Conservation (phyloP, 257 asterid species). For the Hygrophila difformis region DNA sequence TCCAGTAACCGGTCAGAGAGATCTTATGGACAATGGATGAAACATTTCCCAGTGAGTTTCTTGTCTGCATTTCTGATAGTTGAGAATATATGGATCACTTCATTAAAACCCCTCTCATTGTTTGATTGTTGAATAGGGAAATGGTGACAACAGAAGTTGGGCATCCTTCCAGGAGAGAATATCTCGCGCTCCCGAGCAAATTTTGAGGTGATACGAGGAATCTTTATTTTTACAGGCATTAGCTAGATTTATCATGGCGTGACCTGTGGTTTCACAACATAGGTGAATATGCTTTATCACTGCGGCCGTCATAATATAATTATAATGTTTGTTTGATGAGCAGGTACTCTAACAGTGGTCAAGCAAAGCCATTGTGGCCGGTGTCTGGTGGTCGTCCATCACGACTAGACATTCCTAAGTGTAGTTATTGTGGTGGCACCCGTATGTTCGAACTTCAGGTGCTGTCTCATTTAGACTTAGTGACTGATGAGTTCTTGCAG, state of each 20-base stretch:
- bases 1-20: slow-evolving; percentile 41
- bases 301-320: background rate
- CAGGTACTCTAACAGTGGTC: slow-evolving; percentile 61
- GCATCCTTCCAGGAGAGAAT: slow-evolving; percentile 80
- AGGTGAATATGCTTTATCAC: background rate
- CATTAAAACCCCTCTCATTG: background rate
- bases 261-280: background rate
- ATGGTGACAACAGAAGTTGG: slow-evolving; percentile 65
- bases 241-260: background rate
- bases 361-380: slow-evolving; percentile 88
- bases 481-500: too few relatives aligned
- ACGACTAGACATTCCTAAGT: slow-evolving; percentile 52
- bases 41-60: slow-evolving; percentile 27
- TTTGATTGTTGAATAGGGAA: slow-evolving; percentile 36
- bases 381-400: slow-evolving; percentile 68
- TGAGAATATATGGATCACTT: background rate
- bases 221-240: slow-evolving; percentile 8
- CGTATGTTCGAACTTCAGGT: slow-evolving; percentile 90
- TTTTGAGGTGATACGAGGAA: slow-evolving; percentile 54
- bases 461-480: background rate
- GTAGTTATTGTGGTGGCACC: slow-evolving; percentile 57
- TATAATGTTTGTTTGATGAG: slow-evolving; percentile 14
- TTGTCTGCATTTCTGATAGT: slow-evolving; percentile 1
- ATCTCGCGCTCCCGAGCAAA: slow-evolving; percentile 73
- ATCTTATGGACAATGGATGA: slow-evolving; percentile 16